A percentile compares a stretch with the other conserved stretches of the same genome.
Conservation (phyloP, 495 filamentous ascomycete species). For the Wilcoxina mikolae region DNA sequence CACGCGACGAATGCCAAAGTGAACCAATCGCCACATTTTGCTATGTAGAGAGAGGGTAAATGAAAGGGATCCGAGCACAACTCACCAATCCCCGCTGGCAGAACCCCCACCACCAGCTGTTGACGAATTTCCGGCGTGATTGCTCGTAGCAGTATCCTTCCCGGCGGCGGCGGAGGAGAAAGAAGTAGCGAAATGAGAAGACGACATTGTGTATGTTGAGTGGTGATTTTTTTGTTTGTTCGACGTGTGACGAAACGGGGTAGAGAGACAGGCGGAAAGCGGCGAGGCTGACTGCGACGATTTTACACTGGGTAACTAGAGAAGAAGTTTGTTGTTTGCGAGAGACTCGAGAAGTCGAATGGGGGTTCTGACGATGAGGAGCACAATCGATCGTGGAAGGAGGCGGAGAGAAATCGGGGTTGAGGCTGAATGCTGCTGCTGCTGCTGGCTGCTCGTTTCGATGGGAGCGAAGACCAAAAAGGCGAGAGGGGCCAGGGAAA, state of each 20-base stretch:
- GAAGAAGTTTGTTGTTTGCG: neutral
- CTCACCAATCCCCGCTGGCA: constrained; percentile 12
- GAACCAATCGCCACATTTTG: neutral
- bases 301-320: too few relatives aligned
- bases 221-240: neutral
- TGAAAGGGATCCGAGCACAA: constrained; percentile 1
- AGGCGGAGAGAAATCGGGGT: neutral
- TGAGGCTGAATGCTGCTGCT: neutral
- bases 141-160: constrained; percentile 4
- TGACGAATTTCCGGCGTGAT: constrained; percentile 4
- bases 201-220: constrained; percentile 8
- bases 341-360: neutral
- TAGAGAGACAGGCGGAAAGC: neutral
- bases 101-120: constrained; percentile 4
- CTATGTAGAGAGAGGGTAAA: neutral
- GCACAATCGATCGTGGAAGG: neutral
- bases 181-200: constrained; percentile 10
- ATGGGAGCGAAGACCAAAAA: too few relatives aligned
- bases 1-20: neutral
- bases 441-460: neutral
- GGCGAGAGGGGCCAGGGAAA: neutral
- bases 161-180: constrained; percentile 9
- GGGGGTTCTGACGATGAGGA: neutral
- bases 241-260: neutral
- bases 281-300: neutral